Evolutionary conservation across 2,329 filamentous ascomycete genomes (phyloP).

Genomic region (Hypoxylon sp.): DNA sequence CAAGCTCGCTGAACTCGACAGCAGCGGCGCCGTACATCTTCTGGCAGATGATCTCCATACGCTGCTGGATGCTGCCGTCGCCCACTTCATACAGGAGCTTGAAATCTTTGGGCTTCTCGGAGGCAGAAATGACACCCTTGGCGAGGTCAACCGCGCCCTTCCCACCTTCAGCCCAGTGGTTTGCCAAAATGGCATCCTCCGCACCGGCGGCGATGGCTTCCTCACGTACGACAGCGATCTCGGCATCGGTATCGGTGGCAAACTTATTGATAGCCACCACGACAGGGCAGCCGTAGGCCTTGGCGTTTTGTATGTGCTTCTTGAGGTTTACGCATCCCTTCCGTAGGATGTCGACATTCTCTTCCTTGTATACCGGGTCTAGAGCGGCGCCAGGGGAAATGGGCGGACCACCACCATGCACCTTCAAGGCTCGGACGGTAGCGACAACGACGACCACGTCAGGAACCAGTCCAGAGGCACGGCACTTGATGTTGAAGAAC

Average conservation of each 20-base stretch:
- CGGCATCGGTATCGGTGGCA: conserved; percentile 89
- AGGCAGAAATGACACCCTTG: conserved; percentile 82
- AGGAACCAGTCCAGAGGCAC: conserved; percentile 88
- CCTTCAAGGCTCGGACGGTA: conserved; percentile 94
- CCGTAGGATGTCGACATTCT: conserved; percentile 91
- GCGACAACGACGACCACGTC: conserved; percentile 96
- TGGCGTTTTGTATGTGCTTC: conserved; percentile 94
- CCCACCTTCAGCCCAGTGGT: conserved; percentile 97
- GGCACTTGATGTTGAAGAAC: conserved; percentile 99
- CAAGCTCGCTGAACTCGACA: conserved; percentile 92
- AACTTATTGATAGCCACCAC: conserved; percentile 98
- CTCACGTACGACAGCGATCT: conserved; percentile 87
- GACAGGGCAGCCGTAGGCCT: conserved; percentile 87
- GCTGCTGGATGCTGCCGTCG: conserved; percentile 77
- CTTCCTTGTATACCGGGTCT: conserved; percentile 87
- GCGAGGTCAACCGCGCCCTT: conserved; percentile 89
- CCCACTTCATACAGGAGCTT: conserved; percentile 85
- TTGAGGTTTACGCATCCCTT: conserved; percentile 91
- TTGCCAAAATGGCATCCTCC: conserved; percentile 90
- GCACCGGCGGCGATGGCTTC: conserved; percentile 92
- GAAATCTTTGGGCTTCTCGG: conserved; percentile 85
- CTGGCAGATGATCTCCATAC: conserved; percentile 88
- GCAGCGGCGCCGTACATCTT: conserved; percentile 92
- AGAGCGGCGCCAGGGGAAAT: conserved; percentile 87
- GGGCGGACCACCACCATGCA: conserved; percentile 94